Base-by-base conservation (phyloP, 1,284 basidiomycete genomes). In the Cutaneotrichosporon daszewskae region DNA sequence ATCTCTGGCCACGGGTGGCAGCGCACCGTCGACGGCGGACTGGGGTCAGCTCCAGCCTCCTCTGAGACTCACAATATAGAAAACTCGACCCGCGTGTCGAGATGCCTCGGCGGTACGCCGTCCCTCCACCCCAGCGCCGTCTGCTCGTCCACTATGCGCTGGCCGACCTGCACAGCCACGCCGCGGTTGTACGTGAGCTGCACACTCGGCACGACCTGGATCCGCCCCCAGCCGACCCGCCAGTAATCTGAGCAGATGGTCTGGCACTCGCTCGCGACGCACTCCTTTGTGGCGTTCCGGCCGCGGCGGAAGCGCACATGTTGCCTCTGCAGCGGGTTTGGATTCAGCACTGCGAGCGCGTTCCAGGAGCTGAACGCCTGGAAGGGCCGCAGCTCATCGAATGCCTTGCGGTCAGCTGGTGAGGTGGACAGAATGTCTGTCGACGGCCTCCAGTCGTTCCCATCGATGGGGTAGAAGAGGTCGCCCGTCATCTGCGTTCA, bases 1-100 rank as follows among this genome's bases (percentile, higher is more conserved):
- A 39, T 48, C 32, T 73, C 69, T 1, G 71, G 71, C 71, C 71
- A 73, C 8, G 70, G 61, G 49, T 72, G 63, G 48, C 71, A 73
- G 14, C 69, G 49, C 9, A 73, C 60, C 43, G 60, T 61, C 5
- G 44, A 32, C 1, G 71, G 70, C 1, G 71, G 68, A 20, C 67
- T 72, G 49, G 23, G 8, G 44, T 51, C 31, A 57, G 40, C 17
- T 18, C 25, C 3, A 13, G 27, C 1, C 29, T 14, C 4, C 2
- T 20, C 26, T 13, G 8, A 20, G 12, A 61, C 60, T 57, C 45
- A 64, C 62, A 49, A 43, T 9, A 18, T 29, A 2, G 28, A 33
- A 55, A 60, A 69, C 8, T 46, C 35, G 5, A 63, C 47, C 13
- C 18, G 34, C 9, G 8, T 42, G 27, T 60, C 62, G 19, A 36